A percentile compares a stretch with the other conserved stretches of the same genome.
These are phyloP conservation scores for Candida ficus DNA, from an alignment of 805 yeast species.

Conservation along the genomic window DNA sequence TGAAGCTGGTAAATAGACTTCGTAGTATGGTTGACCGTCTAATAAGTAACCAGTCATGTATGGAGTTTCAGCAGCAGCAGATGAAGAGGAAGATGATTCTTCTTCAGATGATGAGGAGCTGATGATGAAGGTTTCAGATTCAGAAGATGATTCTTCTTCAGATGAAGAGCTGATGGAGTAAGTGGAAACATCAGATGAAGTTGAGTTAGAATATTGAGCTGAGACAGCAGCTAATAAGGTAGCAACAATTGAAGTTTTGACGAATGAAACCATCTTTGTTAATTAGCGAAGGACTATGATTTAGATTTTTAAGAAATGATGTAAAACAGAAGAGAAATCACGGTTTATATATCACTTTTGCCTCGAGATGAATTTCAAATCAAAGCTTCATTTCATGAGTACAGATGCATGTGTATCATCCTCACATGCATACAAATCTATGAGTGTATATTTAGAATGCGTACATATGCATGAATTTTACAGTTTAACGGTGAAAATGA, in stretches of 20 bases:
- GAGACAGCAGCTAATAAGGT: conserved; percentile 11
- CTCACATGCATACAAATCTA: too few relatives aligned
- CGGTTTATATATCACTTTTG: too few relatives aligned
- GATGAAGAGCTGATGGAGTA: conserved; percentile 7
- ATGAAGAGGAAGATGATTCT: conserved; percentile 11
- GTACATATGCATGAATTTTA: too few relatives aligned
- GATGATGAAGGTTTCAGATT: conserved; percentile 17
- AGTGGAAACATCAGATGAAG: conserved; percentile 9
- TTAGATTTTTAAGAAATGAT: too few relatives aligned
- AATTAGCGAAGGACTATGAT: too few relatives aligned
- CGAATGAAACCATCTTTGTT: conserved; percentile 17
- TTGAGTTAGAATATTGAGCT: conserved; percentile 11
- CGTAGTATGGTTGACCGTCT: conserved; percentile 24
- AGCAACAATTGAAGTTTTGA: conserved; percentile 9
- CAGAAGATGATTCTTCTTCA: conserved; percentile 14
- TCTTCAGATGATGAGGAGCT: conserved; percentile 15
- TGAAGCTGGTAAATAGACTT: conserved; percentile 20
- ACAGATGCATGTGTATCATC: too few relatives aligned
- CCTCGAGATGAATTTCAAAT: too few relatives aligned
- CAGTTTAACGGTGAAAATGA: too few relatives aligned
- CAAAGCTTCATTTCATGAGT: too few relatives aligned
- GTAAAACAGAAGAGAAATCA: too few relatives aligned
- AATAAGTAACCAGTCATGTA: conserved; percentile 23
- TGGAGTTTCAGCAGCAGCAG: conserved; percentile 14
- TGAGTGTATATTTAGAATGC: too few relatives aligned